These are phyloP conservation scores for Alloteropsis semialata DNA, from an alignment of 176 grass and related monocot species.

Conservation along the genomic window DNA sequence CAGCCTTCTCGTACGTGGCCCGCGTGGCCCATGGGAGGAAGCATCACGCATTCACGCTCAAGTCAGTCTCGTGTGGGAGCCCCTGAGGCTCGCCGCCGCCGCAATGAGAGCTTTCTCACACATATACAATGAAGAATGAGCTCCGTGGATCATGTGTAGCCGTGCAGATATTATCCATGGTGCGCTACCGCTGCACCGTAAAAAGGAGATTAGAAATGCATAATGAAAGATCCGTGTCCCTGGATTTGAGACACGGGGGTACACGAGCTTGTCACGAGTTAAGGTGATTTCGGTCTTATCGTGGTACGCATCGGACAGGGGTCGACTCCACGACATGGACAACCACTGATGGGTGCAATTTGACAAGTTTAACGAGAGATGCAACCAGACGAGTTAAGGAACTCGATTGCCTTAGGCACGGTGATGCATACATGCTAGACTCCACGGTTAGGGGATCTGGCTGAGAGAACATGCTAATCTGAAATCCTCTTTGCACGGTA, in stretches of 20 bases:
- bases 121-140: no score
- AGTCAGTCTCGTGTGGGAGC: neutral
- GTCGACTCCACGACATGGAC: neutral
- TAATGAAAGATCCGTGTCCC: neutral
- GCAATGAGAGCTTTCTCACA: neutral
- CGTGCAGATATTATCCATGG: neutral
- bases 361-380: no score
- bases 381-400: no score
- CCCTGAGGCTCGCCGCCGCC: no score
- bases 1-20: neutral
- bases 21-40: neutral
- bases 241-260: neutral
- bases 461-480: no score
- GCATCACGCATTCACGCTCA: neutral
- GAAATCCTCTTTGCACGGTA: no score
- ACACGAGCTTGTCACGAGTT: neutral
- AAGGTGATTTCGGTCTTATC: neutral
- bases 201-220: constrained; percentile 2
- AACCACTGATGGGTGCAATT: neutral
- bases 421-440: no score
- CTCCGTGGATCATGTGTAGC: neutral
- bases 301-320: neutral
- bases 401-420: no score
- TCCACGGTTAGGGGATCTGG: no score
- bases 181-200: neutral